These are phyloP conservation scores for Boletus pseudo-olivaceus DNA, from an alignment of 768 basidiomycete species.

Conservation along the genomic window DNA sequence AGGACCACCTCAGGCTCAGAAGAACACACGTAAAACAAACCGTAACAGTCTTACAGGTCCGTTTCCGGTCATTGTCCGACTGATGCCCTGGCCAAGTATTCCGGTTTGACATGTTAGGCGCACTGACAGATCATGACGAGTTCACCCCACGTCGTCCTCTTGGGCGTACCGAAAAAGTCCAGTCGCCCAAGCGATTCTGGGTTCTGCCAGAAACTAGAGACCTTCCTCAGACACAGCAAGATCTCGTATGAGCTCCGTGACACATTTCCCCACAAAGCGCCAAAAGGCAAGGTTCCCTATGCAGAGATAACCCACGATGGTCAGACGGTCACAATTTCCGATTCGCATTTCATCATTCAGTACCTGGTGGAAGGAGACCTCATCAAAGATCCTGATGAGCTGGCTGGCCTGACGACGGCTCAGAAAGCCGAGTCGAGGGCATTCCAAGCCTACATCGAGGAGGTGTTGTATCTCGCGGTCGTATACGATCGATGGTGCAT, in stretches of 20 bases:
- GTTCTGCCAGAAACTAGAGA: slow-evolving; percentile 35
- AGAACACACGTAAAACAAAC: not conserved
- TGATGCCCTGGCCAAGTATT: too few relatives aligned
- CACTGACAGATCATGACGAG: slow-evolving; percentile 13
- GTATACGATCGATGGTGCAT: slow-evolving; percentile 31
- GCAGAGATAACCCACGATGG: slow-evolving; percentile 27
- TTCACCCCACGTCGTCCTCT: slow-evolving; percentile 23
- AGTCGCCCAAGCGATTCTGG: slow-evolving; percentile 26
- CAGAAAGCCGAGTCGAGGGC: slow-evolving; percentile 35
- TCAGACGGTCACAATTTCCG: slow-evolving; percentile 20
- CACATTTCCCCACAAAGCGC: slow-evolving; percentile 24
- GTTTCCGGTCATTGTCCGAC: not conserved
- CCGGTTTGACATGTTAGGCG: not conserved
- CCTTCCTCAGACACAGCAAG: slow-evolving; percentile 26
- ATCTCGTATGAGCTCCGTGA: slow-evolving; percentile 28
- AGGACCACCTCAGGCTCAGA: not conserved
- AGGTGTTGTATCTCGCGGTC: slow-evolving; percentile 27
- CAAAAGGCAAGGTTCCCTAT: slow-evolving; percentile 34
- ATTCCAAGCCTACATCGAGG: slow-evolving; percentile 33
- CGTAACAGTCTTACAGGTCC: not conserved
- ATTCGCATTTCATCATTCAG: slow-evolving; percentile 34
- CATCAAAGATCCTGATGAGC: slow-evolving; percentile 26
- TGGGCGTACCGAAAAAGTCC: slow-evolving; percentile 22
- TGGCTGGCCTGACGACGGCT: slow-evolving; percentile 22
- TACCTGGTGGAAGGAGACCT: slow-evolving; percentile 27